Percentiles rank a stretch among this genome's conserved stretches.
phyloP scores from a whole-genome alignment of 345 rosid species.

The Raphanus sativus region DNA sequence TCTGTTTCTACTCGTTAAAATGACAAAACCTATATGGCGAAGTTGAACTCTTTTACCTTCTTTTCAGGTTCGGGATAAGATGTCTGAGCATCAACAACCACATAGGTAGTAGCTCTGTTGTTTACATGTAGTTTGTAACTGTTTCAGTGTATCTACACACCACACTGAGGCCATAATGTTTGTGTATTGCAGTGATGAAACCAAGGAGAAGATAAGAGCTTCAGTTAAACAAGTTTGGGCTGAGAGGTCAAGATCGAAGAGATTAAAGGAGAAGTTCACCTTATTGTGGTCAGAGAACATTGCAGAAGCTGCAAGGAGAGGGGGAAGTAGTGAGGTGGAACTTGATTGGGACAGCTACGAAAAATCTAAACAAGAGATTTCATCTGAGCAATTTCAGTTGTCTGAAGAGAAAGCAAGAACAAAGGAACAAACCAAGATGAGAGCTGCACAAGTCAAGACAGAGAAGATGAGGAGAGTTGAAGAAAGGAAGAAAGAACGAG shows the following conservation, averaged over 20 bases:
- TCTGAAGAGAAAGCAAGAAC: constrained; percentile 49
- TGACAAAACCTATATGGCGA: not conserved
- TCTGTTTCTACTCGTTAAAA: not conserved
- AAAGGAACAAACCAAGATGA: constrained; percentile 47
- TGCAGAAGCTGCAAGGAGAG: constrained; percentile 73
- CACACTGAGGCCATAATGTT: not conserved
- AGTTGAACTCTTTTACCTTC: not conserved
- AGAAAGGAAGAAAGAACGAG: constrained; percentile 54
- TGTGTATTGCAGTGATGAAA: constrained; percentile 58
- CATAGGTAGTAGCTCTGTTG: constrained; percentile 68
- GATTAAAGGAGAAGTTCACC: constrained; percentile 46
- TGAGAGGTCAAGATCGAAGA: constrained; percentile 53
- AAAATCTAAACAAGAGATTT: constrained; percentile 49
- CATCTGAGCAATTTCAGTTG: constrained; percentile 44
- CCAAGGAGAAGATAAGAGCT: constrained; percentile 65
- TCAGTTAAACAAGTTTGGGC: constrained; percentile 58
- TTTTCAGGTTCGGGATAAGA: constrained; percentile 72
- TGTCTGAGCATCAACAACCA: constrained; percentile 56
- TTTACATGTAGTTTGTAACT: not conserved
- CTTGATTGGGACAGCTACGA: constrained; percentile 78
- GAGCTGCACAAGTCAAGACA: constrained; percentile 51
- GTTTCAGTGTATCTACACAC: not conserved
- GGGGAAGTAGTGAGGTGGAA: constrained; percentile 56
- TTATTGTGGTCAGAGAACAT: constrained; percentile 55
- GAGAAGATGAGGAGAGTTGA: constrained; percentile 56